phyloP scores from a whole-genome alignment of 2,329 filamentous ascomycete species.

The Dactylellina leptospora region DNA sequence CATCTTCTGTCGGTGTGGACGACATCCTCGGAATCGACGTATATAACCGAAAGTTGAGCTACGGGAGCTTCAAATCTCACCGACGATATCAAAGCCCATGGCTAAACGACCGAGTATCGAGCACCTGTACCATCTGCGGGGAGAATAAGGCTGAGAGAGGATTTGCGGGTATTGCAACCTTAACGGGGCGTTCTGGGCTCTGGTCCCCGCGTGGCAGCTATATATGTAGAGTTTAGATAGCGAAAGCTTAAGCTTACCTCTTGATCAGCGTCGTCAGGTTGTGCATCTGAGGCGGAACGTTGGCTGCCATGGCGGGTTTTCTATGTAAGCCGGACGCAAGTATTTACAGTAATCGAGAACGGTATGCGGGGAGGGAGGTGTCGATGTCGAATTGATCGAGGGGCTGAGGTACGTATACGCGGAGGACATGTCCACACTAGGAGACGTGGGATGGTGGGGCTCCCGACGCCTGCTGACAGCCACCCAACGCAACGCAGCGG shows the following conservation, averaged over 20 bases:
- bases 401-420: neutral
- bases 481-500: conserved; percentile 36
- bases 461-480: neutral
- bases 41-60: neutral
- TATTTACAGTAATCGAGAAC: conserved; percentile 1
- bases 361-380: neutral
- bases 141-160: conserved; percentile 19
- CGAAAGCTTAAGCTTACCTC: conserved; percentile 70
- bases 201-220: conserved; percentile 13
- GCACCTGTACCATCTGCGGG: neutral
- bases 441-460: conserved; percentile 15
- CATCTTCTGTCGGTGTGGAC: conserved; percentile 21
- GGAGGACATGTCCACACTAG: neutral
- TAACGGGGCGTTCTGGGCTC: conserved; percentile 32
- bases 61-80: neutral
- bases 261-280: conserved; percentile 98
- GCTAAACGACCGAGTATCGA: neutral
- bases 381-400: neutral
- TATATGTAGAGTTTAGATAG: conserved; percentile 9
- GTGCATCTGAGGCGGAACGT: conserved; percentile 78
- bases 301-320: conserved; percentile 68
- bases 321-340: too few species aligned
- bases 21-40: conserved; percentile 25
- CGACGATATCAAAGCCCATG: neutral
- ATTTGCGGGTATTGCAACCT: conserved; percentile 50